A percentile compares a stretch with the other conserved stretches of the same genome.
phyloP scores from a whole-genome alignment of 441 rosid genomes.

The Daphne laureola region DNA sequence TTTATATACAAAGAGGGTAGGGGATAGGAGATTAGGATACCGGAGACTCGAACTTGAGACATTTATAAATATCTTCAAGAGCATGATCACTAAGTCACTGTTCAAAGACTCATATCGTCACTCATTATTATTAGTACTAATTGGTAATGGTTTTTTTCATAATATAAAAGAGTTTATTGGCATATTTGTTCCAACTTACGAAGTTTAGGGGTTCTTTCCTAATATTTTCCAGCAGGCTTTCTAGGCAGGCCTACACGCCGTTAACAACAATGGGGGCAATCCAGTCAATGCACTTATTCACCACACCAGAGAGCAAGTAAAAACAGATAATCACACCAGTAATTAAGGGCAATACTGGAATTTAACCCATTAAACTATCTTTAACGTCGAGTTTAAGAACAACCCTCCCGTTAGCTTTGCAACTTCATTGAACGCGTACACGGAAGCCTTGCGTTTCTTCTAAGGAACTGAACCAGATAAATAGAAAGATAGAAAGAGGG shows the following conservation, averaged over 20 bases:
- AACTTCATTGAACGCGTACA: neutral
- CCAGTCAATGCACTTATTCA: slow-evolving; percentile 10
- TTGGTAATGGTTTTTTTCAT: neutral
- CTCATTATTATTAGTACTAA: neutral
- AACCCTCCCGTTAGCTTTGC: slow-evolving; percentile 5
- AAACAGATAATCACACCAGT: no score
- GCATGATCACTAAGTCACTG: no score
- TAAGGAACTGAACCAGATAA: neutral
- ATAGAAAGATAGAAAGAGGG: neutral
- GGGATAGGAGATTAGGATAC: no score
- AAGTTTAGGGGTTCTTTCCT: no score
- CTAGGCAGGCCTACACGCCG: no score
- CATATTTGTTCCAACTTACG: no score
- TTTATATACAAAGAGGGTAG: no score
- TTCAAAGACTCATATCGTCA: no score
- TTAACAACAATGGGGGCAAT: slow-evolving; percentile 8
- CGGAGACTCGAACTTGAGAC: no score
- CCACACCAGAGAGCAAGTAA: neutral
- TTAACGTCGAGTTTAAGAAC: slow-evolving; percentile 2
- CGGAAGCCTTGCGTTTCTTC: slow-evolving; percentile 7
- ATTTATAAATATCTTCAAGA: no score
- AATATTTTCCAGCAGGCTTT: no score
- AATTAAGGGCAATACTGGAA: slow-evolving; percentile 15
- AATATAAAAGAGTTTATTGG: no score
- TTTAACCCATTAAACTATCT: slow-evolving; percentile 1